Base-by-base conservation (phyloP, 768 basidiomycete species). In the Clitopilus passeckerianus region DNA sequence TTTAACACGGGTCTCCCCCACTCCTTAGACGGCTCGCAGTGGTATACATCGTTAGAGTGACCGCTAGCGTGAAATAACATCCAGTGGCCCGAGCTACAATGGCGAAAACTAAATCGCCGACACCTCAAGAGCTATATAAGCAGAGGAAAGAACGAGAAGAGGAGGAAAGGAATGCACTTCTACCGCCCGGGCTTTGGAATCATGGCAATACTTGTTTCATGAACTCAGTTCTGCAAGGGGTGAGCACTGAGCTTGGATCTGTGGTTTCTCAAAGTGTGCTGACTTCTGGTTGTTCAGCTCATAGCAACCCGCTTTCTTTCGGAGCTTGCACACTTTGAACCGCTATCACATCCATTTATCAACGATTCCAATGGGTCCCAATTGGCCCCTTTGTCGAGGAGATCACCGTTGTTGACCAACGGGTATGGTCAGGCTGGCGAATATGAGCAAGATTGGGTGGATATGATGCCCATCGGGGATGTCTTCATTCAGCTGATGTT, bases 161-260 rank as follows among this genome's bases (percentile, higher is more conserved):
- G 64, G 74, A 76, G 54, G 88, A 89, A 67, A 76, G 71, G 66
- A 71, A 73, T 6, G 86, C 86, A 0, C 75, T 80, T 43, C 75
- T 91, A 9, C 90, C 90, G 0, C 89, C 90, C 3, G 90, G 90
- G 6, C 77, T 93, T 22, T 67, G 85, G 50, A 93, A 93, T 69
- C 89, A 91, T 74, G 88, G 89, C 44, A 92, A 92, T 70, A 96
- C 94, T 0, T 98, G 95, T 73, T 98, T 95, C 74, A 92, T 95
- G 89, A 98, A 96, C 73, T 94, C 93, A 33, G 92, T 94, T 30
- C 76, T 98, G 27, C 95, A 98, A 70, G 91, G 89, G 37, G 90
- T 89, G 74, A 64, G 86, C 86, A 30, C 27, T 30, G 27, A 7
- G 27, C 27, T 30, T 16, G 65, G 65, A 46, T 20, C 54, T 67